Conservation (phyloP, 169 alveolate genomes). For the Plasmodium reichenowi region DNA sequence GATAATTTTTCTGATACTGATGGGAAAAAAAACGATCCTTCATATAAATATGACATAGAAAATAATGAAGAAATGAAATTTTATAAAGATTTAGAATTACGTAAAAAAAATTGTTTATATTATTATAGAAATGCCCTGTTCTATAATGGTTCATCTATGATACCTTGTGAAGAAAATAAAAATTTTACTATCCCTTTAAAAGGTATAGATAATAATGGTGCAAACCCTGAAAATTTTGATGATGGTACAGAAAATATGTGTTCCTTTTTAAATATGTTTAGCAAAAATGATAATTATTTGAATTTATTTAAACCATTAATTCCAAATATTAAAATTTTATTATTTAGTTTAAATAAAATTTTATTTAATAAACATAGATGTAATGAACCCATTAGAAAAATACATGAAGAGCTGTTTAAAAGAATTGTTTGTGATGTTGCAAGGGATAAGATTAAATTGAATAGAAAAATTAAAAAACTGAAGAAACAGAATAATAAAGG, state of each 20-base stretch:
- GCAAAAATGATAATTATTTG: slow-evolving; percentile 42
- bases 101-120: slow-evolving; percentile 40
- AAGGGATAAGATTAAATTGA: slow-evolving; percentile 36
- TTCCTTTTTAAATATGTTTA: slow-evolving; percentile 29
- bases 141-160: slow-evolving; percentile 13
- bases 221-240: background rate
- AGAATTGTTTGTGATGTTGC: slow-evolving; percentile 53
- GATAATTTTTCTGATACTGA: no score
- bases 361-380: slow-evolving; percentile 61
- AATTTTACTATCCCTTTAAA: background rate
- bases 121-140: slow-evolving; percentile 58
- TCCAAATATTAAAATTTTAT: slow-evolving; percentile 50
- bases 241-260: background rate
- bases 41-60: slow-evolving; percentile 7
- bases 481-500: slow-evolving; percentile 1
- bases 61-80: slow-evolving; percentile 20
- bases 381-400: slow-evolving; percentile 57
- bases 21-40: background rate
- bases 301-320: slow-evolving; percentile 57
- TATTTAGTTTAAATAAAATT: slow-evolving; percentile 53
- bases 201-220: background rate
- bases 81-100: slow-evolving; percentile 26
- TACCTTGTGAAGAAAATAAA: slow-evolving; percentile 2
- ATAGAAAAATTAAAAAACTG: slow-evolving; percentile 48
- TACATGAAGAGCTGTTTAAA: slow-evolving; percentile 55